Evolutionary conservation across 2,329 filamentous ascomycete species (phyloP).

Genomic region (Colletotrichum sojae): DNA sequence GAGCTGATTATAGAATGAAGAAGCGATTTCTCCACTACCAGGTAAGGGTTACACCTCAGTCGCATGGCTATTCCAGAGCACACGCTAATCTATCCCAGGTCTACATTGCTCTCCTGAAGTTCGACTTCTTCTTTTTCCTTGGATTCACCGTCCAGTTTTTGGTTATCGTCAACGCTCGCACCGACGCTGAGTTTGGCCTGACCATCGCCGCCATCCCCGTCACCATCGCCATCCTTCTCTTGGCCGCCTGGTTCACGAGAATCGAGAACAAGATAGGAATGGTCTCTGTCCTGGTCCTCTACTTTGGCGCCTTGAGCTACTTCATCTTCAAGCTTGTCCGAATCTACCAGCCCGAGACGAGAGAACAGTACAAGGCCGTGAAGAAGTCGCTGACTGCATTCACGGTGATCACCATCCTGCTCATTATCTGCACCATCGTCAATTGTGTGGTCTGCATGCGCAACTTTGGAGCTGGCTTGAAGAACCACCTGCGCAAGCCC

Average conservation of each 20-base stretch:
- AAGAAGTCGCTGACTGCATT: slow-evolving; percentile 92
- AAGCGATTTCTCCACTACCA: slow-evolving; percentile 96
- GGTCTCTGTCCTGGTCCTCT: slow-evolving; percentile 83
- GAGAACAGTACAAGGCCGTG: slow-evolving; percentile 79
- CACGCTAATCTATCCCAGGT: slow-evolving; percentile 69
- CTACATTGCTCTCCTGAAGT: slow-evolving; percentile 97
- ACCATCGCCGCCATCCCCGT: slow-evolving; percentile 92
- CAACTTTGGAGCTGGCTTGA: slow-evolving; percentile 93
- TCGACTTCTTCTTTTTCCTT: slow-evolving; percentile 99
- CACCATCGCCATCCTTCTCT: slow-evolving; percentile 89
- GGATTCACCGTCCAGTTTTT: slow-evolving; percentile 99
- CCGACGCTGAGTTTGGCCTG: slow-evolving; percentile 83
- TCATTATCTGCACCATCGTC: slow-evolving; percentile 89
- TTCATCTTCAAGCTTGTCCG: slow-evolving; percentile 98
- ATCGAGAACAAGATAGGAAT: slow-evolving; percentile 87
- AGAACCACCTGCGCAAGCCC: slow-evolving; percentile 81
- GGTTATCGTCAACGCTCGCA: slow-evolving; percentile 83
- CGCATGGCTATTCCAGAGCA: not conserved
- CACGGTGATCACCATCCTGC: slow-evolving; percentile 89
- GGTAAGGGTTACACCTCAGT: slow-evolving; percentile 64
- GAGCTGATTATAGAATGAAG: slow-evolving; percentile 96
- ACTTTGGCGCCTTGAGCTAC: slow-evolving; percentile 90
- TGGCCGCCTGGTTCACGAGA: slow-evolving; percentile 87
- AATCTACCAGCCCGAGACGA: slow-evolving; percentile 82
- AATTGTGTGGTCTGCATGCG: slow-evolving; percentile 89